Conservation (phyloP, 176 grass and related monocot species). For the Rhynchospora breviuscula region DNA sequence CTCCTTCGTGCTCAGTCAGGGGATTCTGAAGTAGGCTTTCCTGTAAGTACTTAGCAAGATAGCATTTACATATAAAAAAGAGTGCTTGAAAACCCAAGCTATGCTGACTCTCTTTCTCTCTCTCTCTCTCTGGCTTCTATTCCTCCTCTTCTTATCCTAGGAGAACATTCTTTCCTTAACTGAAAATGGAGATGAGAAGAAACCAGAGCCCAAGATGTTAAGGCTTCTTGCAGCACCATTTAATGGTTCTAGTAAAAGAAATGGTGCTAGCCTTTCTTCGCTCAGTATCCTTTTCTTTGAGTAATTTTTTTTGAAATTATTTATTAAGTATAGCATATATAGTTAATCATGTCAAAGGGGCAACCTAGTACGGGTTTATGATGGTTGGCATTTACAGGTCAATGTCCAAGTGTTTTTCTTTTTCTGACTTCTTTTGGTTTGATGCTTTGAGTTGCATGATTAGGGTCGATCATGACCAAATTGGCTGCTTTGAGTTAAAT, state of each 20-base stretch:
- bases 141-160: constrained; percentile 41
- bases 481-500: neutral
- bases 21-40: constrained; percentile 53
- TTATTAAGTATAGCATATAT: neutral
- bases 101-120: neutral
- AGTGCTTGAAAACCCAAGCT: neutral
- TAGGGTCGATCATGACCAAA: neutral
- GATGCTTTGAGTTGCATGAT: neutral
- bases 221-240: constrained; percentile 61
- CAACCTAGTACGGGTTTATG: neutral
- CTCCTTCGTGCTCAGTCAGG: constrained; percentile 55
- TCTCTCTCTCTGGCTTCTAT: neutral
- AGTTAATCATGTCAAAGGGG: neutral
- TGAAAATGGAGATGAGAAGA: constrained; percentile 50
- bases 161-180: constrained; percentile 64
- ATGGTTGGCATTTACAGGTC: neutral
- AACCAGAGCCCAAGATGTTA: constrained; percentile 51
- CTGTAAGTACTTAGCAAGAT: constrained; percentile 57
- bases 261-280: constrained; percentile 16
- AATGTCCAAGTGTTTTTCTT: neutral
- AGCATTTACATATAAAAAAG: neutral
- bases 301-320: neutral
- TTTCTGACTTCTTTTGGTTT: neutral
- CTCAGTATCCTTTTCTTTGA: constrained; percentile 29
- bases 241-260: constrained; percentile 60